A percentile compares a stretch with the other conserved stretches of the same genome.
Conservation (phyloP, 805 yeast genomes). For the Isabelozyma rhagii region DNA sequence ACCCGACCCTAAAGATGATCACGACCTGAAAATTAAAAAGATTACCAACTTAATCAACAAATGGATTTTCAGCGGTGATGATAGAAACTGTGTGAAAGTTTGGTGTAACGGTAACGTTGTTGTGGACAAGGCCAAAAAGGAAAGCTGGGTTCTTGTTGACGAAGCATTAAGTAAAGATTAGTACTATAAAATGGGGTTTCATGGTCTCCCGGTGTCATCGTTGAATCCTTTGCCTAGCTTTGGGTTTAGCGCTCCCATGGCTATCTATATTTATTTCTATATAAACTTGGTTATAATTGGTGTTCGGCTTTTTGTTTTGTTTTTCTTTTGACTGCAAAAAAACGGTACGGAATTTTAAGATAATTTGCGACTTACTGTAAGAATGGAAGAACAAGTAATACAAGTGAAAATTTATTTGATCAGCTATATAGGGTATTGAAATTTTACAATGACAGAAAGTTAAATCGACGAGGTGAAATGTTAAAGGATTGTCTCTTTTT, state of each 20-base stretch:
- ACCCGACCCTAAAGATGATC: slow-evolving; percentile 25
- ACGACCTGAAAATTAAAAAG: slow-evolving; percentile 17
- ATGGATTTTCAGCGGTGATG: slow-evolving; percentile 95
- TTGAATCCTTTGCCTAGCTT: not conserved
- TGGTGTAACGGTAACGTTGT: slow-evolving; percentile 80
- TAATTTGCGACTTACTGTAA: too few relatives aligned
- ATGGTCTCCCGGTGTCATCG: not conserved
- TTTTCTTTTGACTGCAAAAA: too few relatives aligned
- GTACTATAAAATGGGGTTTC: not conserved
- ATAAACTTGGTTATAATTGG: too few relatives aligned
- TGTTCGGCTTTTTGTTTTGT: too few relatives aligned
- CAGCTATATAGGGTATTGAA: too few relatives aligned
- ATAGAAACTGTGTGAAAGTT: slow-evolving; percentile 75
- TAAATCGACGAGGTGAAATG: not conserved
- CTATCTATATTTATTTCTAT: too few relatives aligned
- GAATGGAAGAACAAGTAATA: too few relatives aligned
- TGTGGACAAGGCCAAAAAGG: slow-evolving; percentile 31
- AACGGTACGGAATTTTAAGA: too few relatives aligned
- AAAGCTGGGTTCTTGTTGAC: slow-evolving; percentile 3
- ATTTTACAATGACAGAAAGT: not conserved
- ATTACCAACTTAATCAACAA: slow-evolving; percentile 66
- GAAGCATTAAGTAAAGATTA: not conserved
- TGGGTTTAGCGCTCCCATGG: not conserved
- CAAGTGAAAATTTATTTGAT: too few relatives aligned
- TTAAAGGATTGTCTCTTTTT: not conserved